Evolutionary conservation across 2,329 filamentous ascomycete species (phyloP).

Genomic region (Sclerotinia minor): DNA sequence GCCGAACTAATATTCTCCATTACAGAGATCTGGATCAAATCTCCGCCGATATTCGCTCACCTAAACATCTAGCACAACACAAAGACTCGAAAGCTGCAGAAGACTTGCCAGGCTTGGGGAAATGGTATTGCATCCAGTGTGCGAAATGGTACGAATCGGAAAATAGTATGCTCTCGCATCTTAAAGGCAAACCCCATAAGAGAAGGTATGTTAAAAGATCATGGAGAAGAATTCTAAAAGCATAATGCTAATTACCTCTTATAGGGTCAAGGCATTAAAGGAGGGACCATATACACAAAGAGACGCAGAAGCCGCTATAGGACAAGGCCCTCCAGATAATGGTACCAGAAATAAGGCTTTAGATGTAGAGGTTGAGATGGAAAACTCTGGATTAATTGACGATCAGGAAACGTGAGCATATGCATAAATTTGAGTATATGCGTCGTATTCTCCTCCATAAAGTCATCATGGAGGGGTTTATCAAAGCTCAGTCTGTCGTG

Average conservation of each 20-base stretch:
- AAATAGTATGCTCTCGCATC: conserved; percentile 70
- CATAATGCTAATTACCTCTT: conserved; percentile 11
- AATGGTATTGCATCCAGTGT: conserved; percentile 87
- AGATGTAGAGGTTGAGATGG: conserved; percentile 46
- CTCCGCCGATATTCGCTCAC: conserved; percentile 74
- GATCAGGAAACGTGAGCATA: conserved; percentile 32
- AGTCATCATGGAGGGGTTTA: conserved; percentile 3
- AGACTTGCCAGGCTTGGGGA: conserved; percentile 83
- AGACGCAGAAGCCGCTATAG: conserved; percentile 78
- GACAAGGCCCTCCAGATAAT: conserved; percentile 67
- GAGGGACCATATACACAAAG: conserved; percentile 86
- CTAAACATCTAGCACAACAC: conserved; percentile 78
- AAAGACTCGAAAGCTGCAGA: conserved; percentile 77
- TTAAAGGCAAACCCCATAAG: conserved; percentile 90
- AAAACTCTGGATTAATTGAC: conserved; percentile 37
- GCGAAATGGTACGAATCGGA: conserved; percentile 95
- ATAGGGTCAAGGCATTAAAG: conserved; percentile 74
- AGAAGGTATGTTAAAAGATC: conserved; percentile 61
- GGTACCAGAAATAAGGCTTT: conserved; percentile 46
- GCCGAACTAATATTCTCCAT: conserved; percentile 27
- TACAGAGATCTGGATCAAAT: conserved; percentile 89
- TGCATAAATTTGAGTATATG: conserved; percentile 28
- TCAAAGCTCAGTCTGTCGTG: conserved; percentile 3
- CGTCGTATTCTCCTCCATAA: neutral
- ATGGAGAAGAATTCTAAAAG: neutral